phyloP scores from a whole-genome alignment of 768 basidiomycete genomes.

The Arthromyces matolae region DNA sequence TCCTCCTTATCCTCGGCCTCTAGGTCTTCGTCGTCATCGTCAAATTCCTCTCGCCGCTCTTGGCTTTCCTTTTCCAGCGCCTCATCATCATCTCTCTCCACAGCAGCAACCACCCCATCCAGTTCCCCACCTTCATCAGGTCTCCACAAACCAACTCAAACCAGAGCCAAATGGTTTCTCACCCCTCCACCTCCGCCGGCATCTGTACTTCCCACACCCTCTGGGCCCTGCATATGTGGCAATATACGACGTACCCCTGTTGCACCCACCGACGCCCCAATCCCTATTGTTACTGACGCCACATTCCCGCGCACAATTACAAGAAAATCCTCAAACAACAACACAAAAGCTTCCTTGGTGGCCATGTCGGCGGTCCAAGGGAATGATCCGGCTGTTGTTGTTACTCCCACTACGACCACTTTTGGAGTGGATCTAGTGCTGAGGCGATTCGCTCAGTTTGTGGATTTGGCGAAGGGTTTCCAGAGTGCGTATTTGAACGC shows the following conservation, averaged over 20 bases:
- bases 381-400: too few relatives aligned
- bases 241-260: constrained; percentile 31
- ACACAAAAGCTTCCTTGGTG: neutral
- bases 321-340: too few relatives aligned
- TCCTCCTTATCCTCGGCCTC: constrained; percentile 24
- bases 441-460: constrained; percentile 32
- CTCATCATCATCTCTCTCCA: constrained; percentile 29
- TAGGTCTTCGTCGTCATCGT: constrained; percentile 29
- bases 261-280: constrained; percentile 34
- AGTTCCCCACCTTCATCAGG: constrained; percentile 16
- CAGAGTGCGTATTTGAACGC: constrained; percentile 57
- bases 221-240: constrained; percentile 31
- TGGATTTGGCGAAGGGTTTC: constrained; percentile 52
- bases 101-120: constrained; percentile 34
- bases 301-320: neutral
- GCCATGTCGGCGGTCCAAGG: neutral
- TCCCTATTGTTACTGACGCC: constrained; percentile 17
- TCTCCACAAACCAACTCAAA: constrained; percentile 2
- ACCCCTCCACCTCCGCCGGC: constrained; percentile 6
- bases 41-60: constrained; percentile 17
- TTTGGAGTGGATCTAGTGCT: constrained; percentile 15
- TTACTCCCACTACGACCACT: neutral
- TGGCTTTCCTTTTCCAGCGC: constrained; percentile 21
- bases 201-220: constrained; percentile 19
- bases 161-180: constrained; percentile 24